These are phyloP conservation scores for Fusarium sp. DNA, from an alignment of 2,329 filamentous ascomycete genomes.

Conservation along the genomic window DNA sequence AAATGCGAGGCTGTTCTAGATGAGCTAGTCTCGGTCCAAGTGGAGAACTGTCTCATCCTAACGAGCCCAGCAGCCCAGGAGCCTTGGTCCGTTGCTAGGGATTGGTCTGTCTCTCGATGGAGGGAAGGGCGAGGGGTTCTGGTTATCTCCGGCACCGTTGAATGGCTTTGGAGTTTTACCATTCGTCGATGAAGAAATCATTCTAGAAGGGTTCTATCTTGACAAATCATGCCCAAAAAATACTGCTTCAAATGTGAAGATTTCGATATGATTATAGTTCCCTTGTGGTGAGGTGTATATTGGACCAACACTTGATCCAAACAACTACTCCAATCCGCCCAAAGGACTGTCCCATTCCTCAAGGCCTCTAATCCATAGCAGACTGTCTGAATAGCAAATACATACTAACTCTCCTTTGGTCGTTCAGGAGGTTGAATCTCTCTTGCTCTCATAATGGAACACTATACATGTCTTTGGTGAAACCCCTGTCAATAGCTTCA, in stretches of 20 bases:
- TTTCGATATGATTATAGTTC: background rate
- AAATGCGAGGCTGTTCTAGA: background rate
- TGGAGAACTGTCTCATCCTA: constrained; percentile 3
- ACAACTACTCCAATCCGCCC: too few species aligned
- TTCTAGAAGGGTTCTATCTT: background rate
- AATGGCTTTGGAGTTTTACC: background rate
- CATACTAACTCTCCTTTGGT: too few species aligned
- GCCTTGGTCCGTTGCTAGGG: background rate
- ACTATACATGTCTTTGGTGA: too few species aligned
- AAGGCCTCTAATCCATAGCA: too few species aligned
- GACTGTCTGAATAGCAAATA: too few species aligned
- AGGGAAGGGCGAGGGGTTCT: background rate
- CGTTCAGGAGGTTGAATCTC: too few species aligned
- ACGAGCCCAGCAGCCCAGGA: background rate
- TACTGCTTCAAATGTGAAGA: background rate
- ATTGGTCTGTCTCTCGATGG: background rate
- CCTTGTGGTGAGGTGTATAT: background rate
- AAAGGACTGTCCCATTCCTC: too few species aligned
- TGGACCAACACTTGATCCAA: too few species aligned
- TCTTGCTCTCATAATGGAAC: too few species aligned
- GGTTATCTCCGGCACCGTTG: background rate
- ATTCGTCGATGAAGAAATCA: background rate
- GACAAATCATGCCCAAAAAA: background rate
- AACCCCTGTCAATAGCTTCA: background rate
- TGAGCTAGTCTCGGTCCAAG: background rate